Conservation (phyloP, 805 yeast species). For the Nakazawaea sp. region DNA sequence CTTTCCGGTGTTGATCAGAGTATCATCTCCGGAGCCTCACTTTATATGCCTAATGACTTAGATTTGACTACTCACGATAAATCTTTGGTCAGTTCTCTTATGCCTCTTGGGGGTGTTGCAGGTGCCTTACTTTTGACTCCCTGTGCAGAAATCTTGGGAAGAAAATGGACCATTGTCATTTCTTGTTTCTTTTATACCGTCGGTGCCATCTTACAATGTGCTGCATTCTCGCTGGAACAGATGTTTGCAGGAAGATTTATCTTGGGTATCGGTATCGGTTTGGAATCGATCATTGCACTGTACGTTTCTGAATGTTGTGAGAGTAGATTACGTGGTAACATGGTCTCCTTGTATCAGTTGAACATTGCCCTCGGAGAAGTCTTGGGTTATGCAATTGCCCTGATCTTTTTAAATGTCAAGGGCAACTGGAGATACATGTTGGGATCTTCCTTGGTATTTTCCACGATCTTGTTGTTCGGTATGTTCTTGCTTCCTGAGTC, state of each 20-base stretch:
- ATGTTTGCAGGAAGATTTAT: slow-evolving; percentile 55
- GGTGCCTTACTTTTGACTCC: slow-evolving; percentile 60
- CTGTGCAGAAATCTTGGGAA: slow-evolving; percentile 46
- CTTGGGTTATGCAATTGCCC: slow-evolving; percentile 56
- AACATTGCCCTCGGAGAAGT: slow-evolving; percentile 64
- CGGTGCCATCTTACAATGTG: slow-evolving; percentile 57
- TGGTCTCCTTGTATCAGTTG: slow-evolving; percentile 59
- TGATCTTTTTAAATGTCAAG: slow-evolving; percentile 46
- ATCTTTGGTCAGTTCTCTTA: slow-evolving; percentile 49
- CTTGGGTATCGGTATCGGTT: slow-evolving; percentile 59
- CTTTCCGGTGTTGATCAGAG: slow-evolving; percentile 66
- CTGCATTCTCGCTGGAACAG: slow-evolving; percentile 34
- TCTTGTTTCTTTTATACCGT: slow-evolving; percentile 55
- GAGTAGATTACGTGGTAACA: slow-evolving; percentile 47
- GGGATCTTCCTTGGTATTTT: slow-evolving; percentile 55
- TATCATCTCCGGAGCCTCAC: slow-evolving; percentile 55
- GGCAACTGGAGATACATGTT: slow-evolving; percentile 65
- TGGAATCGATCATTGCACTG: slow-evolving; percentile 61
- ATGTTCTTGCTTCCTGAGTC: slow-evolving; percentile 53
- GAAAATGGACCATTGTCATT: slow-evolving; percentile 45
- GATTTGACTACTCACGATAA: slow-evolving; percentile 32
- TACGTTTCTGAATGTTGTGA: slow-evolving; percentile 59
- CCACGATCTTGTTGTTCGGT: slow-evolving; percentile 43
- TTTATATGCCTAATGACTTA: slow-evolving; percentile 39
- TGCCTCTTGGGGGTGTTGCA: slow-evolving; percentile 66